Base-by-base conservation (phyloP, 192 early-diverging fungal genomes). In the Cetraspora pellucida region DNA sequence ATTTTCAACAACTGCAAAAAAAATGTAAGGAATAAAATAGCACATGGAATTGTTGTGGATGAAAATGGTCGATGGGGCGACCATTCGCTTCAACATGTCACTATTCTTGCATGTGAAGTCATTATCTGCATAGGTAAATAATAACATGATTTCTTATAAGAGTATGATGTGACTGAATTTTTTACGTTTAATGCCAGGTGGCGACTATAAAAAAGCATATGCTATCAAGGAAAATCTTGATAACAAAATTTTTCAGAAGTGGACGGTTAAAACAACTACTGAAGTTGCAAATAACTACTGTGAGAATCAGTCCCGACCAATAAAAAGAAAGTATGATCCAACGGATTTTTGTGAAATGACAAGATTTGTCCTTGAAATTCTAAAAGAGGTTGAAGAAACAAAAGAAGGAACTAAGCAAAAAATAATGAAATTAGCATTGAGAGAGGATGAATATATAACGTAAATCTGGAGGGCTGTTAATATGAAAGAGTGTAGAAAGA, bases 401-500 rank as follows among this genome's bases (percentile, higher is more conserved):
- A 47, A 65, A 68, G 66, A 68, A 44, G 66, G 66, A 68, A n/a
- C 66, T 21, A 68, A 68, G 45, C 66, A 68, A 68, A 68, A 68
- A 44, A 68, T 68, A 68, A 47, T 47, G 25, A 68, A 68, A 21
- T 21, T 68, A 45, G 45, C 45, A 13, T 68, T 68, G 46, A 65
- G 66, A 19, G 66, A 68, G 23, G 66, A 47, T 68, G 66, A 68
- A 49, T 43, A 68, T 68, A 49, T 68, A 68, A 11, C 23, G n/a
- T 45, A 68, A 45, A 68, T 68, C 14, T 68, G 66, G 44, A 13
- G 66, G 31, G 66, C 66, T 47, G 66, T 68, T 68, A 68, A 68
- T 47, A 47, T 47, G 66, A 47, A 9, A 37, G 30, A 27, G 45
- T 37, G 31, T 5, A 37, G 31, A 37, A 37, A 37, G 31, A 37